Evolutionary conservation across 495 filamentous ascomycete genomes (phyloP).

Genomic region (Sphaerosporella brunnea): DNA sequence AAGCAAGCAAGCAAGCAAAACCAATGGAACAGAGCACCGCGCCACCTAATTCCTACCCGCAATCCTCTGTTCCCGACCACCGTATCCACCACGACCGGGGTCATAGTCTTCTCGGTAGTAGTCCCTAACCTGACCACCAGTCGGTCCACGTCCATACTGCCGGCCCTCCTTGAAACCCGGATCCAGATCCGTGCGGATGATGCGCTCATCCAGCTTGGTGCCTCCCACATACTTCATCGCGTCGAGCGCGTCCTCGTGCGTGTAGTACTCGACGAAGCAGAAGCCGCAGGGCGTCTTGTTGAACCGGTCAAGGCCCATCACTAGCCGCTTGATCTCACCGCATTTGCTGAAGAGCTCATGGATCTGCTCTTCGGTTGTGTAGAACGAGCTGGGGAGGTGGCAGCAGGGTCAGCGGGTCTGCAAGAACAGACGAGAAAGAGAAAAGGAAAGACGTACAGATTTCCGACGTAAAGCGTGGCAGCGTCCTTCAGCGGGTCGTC

Average conservation of each 20-base stretch:
- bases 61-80: constrained; percentile 28
- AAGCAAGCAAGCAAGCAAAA: no score
- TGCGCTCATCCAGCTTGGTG: constrained; percentile 94
- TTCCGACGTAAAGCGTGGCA: constrained; percentile 92
- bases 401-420: no score
- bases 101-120: constrained; percentile 96
- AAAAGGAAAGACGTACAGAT: constrained; percentile 46
- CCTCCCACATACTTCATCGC: constrained; percentile 97
- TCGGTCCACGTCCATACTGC: constrained; percentile 80
- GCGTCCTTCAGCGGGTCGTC: constrained; percentile 67
- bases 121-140: constrained; percentile 89
- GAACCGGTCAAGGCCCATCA: constrained; percentile 96
- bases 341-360: constrained; percentile 95
- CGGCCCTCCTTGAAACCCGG: constrained; percentile 89
- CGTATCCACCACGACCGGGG: constrained; percentile 76
- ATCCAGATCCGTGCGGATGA: constrained; percentile 92
- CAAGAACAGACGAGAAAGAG: no score
- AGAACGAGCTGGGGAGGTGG: constrained; percentile 62
- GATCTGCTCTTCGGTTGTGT: constrained; percentile 97
- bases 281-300: constrained; percentile 97
- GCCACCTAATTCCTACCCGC: constrained; percentile 5
- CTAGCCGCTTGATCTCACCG: constrained; percentile 88
- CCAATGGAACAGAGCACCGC: no score
- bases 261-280: constrained; percentile 99
- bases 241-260: constrained; percentile 83